phyloP scores from a whole-genome alignment of 331 rosid species.

The Quercus tomentella region DNA sequence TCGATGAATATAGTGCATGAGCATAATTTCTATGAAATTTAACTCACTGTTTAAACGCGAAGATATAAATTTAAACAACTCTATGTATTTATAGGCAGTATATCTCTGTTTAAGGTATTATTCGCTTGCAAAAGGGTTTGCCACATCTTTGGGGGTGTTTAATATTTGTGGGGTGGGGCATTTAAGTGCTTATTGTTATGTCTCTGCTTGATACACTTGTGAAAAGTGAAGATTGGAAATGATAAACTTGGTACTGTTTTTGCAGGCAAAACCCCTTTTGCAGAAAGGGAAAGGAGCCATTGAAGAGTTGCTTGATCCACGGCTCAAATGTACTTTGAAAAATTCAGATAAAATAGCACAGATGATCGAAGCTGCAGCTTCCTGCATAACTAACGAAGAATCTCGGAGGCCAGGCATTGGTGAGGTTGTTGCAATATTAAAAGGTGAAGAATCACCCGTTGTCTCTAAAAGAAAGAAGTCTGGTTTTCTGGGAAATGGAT shows the following conservation, averaged over 20 bases:
- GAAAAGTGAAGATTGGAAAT: background rate
- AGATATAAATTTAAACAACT: background rate
- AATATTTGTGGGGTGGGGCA: background rate
- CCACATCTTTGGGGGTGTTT: background rate
- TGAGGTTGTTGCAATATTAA: slow-evolving; percentile 72
- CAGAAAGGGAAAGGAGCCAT: slow-evolving; percentile 86
- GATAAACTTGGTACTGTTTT: slow-evolving; percentile 9
- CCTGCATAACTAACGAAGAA: slow-evolving; percentile 79
- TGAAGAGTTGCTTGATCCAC: slow-evolving; percentile 82
- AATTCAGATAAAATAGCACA: slow-evolving; percentile 70
- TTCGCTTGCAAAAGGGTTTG: background rate
- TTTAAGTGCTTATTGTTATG: background rate
- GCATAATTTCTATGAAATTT: background rate
- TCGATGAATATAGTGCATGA: background rate
- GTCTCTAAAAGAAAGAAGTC: slow-evolving; percentile 60
- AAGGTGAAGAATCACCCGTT: slow-evolving; percentile 65
- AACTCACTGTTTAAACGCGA: background rate
- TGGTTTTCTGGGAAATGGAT: slow-evolving; percentile 69
- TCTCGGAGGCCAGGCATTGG: slow-evolving; percentile 74
- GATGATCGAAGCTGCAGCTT: slow-evolving; percentile 86
- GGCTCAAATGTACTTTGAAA: slow-evolving; percentile 45
- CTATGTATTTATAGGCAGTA: background rate
- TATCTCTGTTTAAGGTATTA: background rate
- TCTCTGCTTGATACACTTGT: background rate
- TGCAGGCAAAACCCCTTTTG: slow-evolving; percentile 86